phyloP scores from a whole-genome alignment of 768 basidiomycete species.

The Russula lepida region DNA sequence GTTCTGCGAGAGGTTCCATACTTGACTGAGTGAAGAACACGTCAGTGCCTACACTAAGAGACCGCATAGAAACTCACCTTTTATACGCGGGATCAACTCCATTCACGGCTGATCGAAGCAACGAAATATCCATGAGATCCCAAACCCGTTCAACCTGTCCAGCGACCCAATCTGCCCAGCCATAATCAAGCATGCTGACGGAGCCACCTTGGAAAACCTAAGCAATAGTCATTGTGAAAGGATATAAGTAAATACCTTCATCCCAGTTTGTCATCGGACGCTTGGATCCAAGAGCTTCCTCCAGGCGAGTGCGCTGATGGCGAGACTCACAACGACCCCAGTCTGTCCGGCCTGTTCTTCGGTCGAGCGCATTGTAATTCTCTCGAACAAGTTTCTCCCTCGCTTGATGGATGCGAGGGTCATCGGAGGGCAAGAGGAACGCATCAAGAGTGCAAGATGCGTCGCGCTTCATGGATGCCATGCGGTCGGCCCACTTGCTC shows the following conservation, averaged over 20 bases:
- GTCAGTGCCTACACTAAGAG: background rate
- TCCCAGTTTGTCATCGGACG: constrained; percentile 91
- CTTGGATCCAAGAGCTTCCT: constrained; percentile 73
- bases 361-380: constrained; percentile 52
- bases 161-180: constrained; percentile 92
- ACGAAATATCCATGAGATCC: constrained; percentile 90
- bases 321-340: constrained; percentile 92
- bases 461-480: constrained; percentile 64
- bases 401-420: constrained; percentile 84
- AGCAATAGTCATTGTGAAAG: background rate
- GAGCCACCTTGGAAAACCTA: constrained; percentile 48
- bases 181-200: constrained; percentile 80
- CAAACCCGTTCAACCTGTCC: constrained; percentile 91
- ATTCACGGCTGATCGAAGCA: constrained; percentile 69
- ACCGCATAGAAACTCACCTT: constrained; percentile 45
- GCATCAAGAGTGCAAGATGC: constrained; percentile 87
- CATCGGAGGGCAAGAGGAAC: constrained; percentile 85
- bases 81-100: constrained; percentile 85
- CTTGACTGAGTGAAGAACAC: constrained; percentile 41
- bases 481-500: constrained; percentile 54
- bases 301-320: constrained; percentile 78
- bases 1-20: constrained; percentile 97
- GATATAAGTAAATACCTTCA: constrained; percentile 48
- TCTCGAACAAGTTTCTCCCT: constrained; percentile 76
- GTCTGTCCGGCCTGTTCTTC: constrained; percentile 68